A percentile compares a stretch with the other conserved stretches of the same genome.
Evolutionary conservation across 306 rosid species (phyloP).

Genomic region (Bauhinia variegata): DNA sequence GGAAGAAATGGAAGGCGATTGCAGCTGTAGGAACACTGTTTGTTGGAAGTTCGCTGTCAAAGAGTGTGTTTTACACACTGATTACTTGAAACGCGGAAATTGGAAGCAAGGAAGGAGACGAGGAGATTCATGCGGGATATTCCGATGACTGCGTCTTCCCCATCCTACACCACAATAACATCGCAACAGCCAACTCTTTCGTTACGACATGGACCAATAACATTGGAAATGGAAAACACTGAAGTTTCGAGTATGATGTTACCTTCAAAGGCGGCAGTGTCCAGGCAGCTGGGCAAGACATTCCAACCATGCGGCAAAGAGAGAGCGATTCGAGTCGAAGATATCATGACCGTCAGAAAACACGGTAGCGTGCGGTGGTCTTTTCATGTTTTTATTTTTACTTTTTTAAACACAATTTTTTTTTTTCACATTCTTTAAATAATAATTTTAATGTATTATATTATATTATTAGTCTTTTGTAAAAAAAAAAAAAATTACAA

Average conservation of each 20-base stretch:
- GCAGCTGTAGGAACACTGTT: neutral
- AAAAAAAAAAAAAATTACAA: no score
- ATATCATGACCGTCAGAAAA: slow-evolving; percentile 69
- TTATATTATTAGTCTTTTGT: no score
- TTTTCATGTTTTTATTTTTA: no score
- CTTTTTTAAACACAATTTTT: no score
- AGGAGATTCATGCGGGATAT: neutral
- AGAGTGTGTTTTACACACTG: neutral
- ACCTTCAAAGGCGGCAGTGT: slow-evolving; percentile 87
- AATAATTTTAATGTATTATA: no score
- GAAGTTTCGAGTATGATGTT: neutral
- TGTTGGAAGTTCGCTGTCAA: slow-evolving; percentile 4
- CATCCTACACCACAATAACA: no score
- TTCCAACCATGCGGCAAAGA: slow-evolving; percentile 91
- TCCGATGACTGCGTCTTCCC: neutral
- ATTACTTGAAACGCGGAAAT: no score
- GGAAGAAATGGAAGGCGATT: no score
- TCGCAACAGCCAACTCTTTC: no score
- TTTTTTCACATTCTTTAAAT: no score
- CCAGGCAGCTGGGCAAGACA: slow-evolving; percentile 97
- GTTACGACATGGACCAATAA: no score
- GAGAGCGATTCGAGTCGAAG: slow-evolving; percentile 62
- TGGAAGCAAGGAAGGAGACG: neutral
- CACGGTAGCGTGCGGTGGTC: slow-evolving; percentile 69
- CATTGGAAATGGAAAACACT: no score